phyloP scores from a whole-genome alignment of 2,329 filamentous ascomycete genomes.

The Pestalotiopsis sp. region DNA sequence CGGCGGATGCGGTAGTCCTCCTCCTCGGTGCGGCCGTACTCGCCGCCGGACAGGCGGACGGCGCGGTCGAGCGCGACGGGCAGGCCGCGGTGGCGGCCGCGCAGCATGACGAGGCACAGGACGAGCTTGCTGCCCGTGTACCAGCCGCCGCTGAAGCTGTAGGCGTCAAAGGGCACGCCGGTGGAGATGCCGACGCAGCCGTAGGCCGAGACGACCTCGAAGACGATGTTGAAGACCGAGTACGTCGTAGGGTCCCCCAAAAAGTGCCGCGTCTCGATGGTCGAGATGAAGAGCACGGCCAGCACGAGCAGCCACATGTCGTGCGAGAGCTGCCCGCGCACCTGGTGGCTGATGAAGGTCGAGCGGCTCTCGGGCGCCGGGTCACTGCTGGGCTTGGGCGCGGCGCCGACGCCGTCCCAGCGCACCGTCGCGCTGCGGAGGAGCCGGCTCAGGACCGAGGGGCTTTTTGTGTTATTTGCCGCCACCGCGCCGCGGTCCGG shows the following conservation, averaged over 20 bases:
- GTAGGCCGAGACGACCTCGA: conserved; percentile 60
- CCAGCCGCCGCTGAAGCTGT: conserved; percentile 57
- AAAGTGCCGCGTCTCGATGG: conserved; percentile 61
- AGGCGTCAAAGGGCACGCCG: conserved; percentile 54
- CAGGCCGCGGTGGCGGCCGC: conserved; percentile 57
- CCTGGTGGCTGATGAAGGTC: conserved; percentile 56
- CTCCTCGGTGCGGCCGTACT: conserved; percentile 40
- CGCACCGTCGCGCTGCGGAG: conserved; percentile 31
- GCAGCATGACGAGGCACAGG: conserved; percentile 57
- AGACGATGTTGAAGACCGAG: conserved; percentile 62
- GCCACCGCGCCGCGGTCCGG: background rate
- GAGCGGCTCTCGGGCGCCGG: conserved; percentile 35
- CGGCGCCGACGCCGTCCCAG: conserved; percentile 47
- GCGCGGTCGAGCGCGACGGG: conserved; percentile 59
- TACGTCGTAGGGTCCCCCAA: conserved; percentile 51
- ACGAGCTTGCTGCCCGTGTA: conserved; percentile 59
- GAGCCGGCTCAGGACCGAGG: conserved; percentile 34
- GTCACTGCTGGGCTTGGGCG: conserved; percentile 11
- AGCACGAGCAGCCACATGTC: conserved; percentile 69
- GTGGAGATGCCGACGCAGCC: conserved; percentile 63
- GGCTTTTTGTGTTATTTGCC: conserved; percentile 2
- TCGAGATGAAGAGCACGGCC: conserved; percentile 59
- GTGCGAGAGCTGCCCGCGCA: conserved; percentile 66
- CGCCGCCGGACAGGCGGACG: conserved; percentile 43
- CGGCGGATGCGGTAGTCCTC: conserved; percentile 41